A percentile compares a stretch with the other conserved stretches of the same genome.
Conservation (phyloP, 2,329 filamentous ascomycete species). For the Colletotrichum tropicicola region DNA sequence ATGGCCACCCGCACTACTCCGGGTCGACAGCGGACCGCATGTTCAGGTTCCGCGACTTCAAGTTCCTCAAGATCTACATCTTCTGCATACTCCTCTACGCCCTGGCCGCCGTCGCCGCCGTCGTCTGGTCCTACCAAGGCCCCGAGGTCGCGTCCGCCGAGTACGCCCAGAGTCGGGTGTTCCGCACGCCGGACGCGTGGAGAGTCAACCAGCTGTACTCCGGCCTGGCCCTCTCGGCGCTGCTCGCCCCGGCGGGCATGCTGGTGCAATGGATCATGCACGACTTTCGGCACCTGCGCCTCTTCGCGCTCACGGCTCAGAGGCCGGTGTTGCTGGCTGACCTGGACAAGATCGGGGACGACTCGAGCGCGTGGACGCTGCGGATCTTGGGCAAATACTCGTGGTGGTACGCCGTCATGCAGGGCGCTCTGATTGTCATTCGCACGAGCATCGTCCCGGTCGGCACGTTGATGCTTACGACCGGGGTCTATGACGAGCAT, state of each 20-base stretch:
- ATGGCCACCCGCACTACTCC: not conserved
- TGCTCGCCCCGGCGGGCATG: conserved; percentile 19
- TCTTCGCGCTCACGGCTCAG: conserved; percentile 17
- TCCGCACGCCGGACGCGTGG: conserved; percentile 9
- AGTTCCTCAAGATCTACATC: conserved; percentile 5
- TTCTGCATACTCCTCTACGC: not conserved
- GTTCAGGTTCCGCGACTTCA: conserved; percentile 13
- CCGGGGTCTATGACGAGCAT: not conserved
- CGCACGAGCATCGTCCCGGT: conserved; percentile 16
- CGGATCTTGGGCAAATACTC: not conserved
- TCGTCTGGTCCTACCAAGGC: conserved; percentile 13
- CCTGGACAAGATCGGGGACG: conserved; percentile 12
- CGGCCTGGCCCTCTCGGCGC: conserved; percentile 3
- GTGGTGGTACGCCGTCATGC: conserved; percentile 16
- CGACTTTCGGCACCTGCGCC: conserved; percentile 10
- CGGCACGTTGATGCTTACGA: conserved; percentile 8
- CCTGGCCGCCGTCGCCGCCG: not conserved
- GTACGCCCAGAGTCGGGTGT: not conserved
- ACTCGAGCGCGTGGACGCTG: conserved; percentile 15
- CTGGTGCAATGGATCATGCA: conserved; percentile 23
- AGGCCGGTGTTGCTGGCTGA: not conserved
- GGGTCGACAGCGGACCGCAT: conserved; percentile 14
- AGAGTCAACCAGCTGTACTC: conserved; percentile 21
- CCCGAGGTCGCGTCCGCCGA: not conserved
- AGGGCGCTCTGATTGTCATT: conserved; percentile 6